Conservation (phyloP, 2,329 filamentous ascomycete genomes). For the Aureobasidium sp. region DNA sequence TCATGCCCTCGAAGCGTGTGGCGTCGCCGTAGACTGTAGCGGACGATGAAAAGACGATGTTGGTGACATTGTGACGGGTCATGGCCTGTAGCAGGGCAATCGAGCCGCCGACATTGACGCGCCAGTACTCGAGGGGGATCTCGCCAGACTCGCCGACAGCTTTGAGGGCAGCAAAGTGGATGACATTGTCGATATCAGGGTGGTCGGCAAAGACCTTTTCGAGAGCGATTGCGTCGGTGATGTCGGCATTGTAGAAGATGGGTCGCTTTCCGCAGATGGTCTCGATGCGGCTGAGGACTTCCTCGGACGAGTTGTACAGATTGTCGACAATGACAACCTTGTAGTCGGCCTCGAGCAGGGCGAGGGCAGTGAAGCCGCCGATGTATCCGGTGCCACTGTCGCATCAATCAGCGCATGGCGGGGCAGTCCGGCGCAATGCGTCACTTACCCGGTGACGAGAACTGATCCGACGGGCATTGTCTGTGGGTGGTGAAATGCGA, state of each 20-base stretch:
- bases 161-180: slow-evolving; percentile 98
- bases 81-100: slow-evolving; percentile 81
- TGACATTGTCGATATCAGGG: slow-evolving; percentile 93
- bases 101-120: slow-evolving; percentile 90
- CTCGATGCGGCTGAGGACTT: slow-evolving; percentile 91
- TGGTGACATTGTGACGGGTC: slow-evolving; percentile 82
- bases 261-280: slow-evolving; percentile 84
- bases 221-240: slow-evolving; percentile 76
- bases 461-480: slow-evolving; percentile 77
- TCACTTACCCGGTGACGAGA: slow-evolving; percentile 78
- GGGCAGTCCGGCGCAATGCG: slow-evolving; percentile 5
- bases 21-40: slow-evolving; percentile 98
- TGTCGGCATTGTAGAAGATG: slow-evolving; percentile 75
- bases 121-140: slow-evolving; percentile 95
- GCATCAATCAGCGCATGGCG: slow-evolving; percentile 17
- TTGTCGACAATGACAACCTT: slow-evolving; percentile 95
- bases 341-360: slow-evolving; percentile 89
- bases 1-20: slow-evolving; percentile 94
- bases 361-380: slow-evolving; percentile 90
- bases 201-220: slow-evolving; percentile 84
- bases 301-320: slow-evolving; percentile 91
- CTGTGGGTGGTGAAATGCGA: neutral
- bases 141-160: slow-evolving; percentile 93
- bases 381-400: slow-evolving; percentile 95
- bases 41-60: slow-evolving; percentile 97